Conservation (phyloP, 2,329 filamentous ascomycete species). For the Neurospora crassa region DNA sequence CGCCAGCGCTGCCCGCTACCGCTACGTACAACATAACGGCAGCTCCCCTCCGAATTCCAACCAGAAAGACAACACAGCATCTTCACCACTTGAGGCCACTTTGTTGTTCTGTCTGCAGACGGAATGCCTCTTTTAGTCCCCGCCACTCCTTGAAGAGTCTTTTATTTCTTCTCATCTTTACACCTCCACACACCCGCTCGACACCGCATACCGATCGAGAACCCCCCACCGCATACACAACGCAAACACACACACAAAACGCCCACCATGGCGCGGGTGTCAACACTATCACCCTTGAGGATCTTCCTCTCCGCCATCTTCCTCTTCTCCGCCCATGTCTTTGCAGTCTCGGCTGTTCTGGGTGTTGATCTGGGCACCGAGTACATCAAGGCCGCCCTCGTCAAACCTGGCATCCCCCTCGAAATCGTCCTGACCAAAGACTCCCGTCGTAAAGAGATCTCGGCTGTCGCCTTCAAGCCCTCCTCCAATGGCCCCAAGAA, state of each 20-base stretch:
- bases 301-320: constrained; percentile 30
- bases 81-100: background rate
- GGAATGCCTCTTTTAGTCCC: background rate
- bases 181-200: background rate
- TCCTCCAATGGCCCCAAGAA: constrained; percentile 52
- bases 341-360: constrained; percentile 62
- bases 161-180: background rate
- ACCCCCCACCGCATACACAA: background rate
- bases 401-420: constrained; percentile 93
- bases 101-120: background rate
- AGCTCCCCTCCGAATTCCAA: background rate
- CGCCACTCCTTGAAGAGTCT: background rate
- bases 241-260: constrained; percentile 2
- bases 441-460: constrained; percentile 88
- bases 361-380: constrained; percentile 93
- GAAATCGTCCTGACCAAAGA: constrained; percentile 98
- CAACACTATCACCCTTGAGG: constrained; percentile 24
- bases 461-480: constrained; percentile 89
- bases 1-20: background rate
- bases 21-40: background rate
- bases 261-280: constrained; percentile 29
- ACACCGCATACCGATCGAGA: background rate
- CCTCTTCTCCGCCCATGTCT: constrained; percentile 37
- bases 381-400: constrained; percentile 91
- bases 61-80: background rate